These are phyloP conservation scores for Tetrastigma voinierianum DNA, from an alignment of 164 flowering plant genomes.

Conservation along the genomic window DNA sequence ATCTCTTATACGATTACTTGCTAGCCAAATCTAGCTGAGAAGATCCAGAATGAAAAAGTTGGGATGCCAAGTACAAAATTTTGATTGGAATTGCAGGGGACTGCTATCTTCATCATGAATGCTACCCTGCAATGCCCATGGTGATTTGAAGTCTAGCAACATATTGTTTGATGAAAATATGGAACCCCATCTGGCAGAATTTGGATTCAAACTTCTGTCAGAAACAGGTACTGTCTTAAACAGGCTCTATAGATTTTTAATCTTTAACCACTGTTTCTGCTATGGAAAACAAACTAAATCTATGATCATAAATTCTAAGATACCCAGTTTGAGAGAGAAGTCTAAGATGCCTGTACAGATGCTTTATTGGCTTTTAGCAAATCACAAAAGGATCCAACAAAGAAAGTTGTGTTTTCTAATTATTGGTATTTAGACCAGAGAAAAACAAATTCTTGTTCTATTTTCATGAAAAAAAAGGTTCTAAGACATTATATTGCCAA, in stretches of 20 bases:
- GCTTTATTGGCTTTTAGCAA: too few relatives aligned
- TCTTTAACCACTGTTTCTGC: not conserved
- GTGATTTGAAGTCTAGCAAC: constrained; percentile 72
- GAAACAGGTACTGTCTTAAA: too few relatives aligned
- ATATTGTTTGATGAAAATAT: constrained; percentile 74
- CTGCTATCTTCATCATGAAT: constrained; percentile 90
- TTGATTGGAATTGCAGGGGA: constrained; percentile 70
- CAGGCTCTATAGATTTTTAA: not conserved
- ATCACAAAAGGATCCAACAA: too few relatives aligned
- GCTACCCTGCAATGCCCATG: constrained; percentile 83
- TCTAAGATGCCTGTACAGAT: not conserved
- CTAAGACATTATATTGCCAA: too few relatives aligned
- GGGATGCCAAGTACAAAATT: constrained; percentile 59
- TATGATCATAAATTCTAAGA: not conserved
- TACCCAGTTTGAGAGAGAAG: constrained; percentile 1
- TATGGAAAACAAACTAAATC: not conserved
- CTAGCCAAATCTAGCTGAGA: constrained; percentile 63
- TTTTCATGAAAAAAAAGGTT: too few relatives aligned
- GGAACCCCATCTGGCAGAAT: constrained; percentile 83
- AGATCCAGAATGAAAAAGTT: constrained; percentile 43
- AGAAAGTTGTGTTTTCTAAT: too few relatives aligned
- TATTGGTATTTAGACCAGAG: too few relatives aligned
- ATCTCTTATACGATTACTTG: constrained; percentile 76
- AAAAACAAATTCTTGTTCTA: too few relatives aligned
- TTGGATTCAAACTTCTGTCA: constrained; percentile 46